Evolutionary conservation across 1,284 basidiomycete genomes (phyloP).

Genomic region (Albatrellus sp.): DNA sequence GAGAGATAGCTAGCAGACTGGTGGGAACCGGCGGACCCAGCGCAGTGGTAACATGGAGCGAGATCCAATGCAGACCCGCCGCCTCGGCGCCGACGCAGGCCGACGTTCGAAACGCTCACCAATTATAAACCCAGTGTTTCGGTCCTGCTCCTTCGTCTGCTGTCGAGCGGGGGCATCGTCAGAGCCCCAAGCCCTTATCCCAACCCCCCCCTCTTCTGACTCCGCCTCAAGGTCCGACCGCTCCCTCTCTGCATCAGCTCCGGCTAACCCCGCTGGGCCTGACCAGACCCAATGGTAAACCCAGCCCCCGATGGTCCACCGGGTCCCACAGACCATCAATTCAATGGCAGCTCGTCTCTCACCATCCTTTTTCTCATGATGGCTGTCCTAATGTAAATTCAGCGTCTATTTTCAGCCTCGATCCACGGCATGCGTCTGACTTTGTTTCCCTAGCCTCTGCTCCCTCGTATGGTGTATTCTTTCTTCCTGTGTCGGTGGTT

Average conservation of each 20-base stretch:
- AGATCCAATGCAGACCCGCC: too few relatives aligned
- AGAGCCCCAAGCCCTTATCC: too few relatives aligned
- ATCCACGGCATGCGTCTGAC: conserved; percentile 1
- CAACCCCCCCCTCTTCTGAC: too few relatives aligned
- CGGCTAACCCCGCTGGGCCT: too few relatives aligned
- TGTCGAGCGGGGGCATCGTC: too few relatives aligned
- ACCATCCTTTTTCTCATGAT: conserved; percentile 2
- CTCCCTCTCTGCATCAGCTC: neutral
- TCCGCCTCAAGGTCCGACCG: neutral
- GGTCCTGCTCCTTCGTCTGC: too few relatives aligned
- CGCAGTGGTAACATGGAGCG: conserved; percentile 2
- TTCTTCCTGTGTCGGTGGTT: conserved; percentile 49
- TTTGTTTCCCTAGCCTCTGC: conserved; percentile 25
- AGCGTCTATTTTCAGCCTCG: conserved; percentile 9
- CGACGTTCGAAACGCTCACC: too few relatives aligned
- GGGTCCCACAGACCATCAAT: neutral
- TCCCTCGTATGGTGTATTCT: conserved; percentile 50
- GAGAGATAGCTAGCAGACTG: neutral
- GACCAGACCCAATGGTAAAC: neutral
- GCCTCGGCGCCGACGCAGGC: too few relatives aligned
- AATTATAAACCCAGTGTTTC: neutral
- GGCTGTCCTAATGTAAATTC: neutral
- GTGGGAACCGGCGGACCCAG: conserved; percentile 3
- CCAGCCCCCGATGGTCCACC: neutral
- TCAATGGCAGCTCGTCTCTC: neutral